Evolutionary conservation across 257 asterid genomes (phyloP).

Genomic region (Cruciata laevipes): DNA sequence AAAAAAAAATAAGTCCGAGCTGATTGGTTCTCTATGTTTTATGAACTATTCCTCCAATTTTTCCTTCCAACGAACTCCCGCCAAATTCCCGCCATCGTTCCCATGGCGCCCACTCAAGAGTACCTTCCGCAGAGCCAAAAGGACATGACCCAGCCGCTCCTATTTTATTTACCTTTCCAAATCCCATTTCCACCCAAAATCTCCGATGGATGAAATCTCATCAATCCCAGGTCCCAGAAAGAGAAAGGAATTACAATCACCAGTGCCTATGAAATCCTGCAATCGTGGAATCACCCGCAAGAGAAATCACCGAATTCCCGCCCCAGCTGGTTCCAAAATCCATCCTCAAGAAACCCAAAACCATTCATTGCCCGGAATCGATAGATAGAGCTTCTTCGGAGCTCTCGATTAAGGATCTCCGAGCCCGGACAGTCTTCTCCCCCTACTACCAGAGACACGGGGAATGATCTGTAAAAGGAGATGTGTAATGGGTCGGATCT

Average conservation of each 20-base stretch:
- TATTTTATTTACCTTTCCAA: not conserved
- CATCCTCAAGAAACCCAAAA: slow-evolving; percentile 12
- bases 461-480: not conserved
- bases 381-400: slow-evolving; percentile 16
- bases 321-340: no score
- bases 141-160: not conserved
- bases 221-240: slow-evolving; percentile 15
- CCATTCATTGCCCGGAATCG: not conserved
- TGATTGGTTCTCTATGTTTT: no score
- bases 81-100: no score
- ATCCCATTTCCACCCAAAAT: not conserved
- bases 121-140: no score
- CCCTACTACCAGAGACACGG: slow-evolving; percentile 7
- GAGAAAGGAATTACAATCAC: slow-evolving; percentile 15
- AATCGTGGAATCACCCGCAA: no score
- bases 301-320: no score
- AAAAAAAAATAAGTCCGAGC: no score
- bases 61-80: no score
- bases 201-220: slow-evolving; percentile 29
- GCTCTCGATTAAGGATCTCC: slow-evolving; percentile 39
- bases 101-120: no score
- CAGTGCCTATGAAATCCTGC: no score
- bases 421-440: slow-evolving; percentile 27
- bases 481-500: slow-evolving; percentile 12
- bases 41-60: no score